Evolutionary conservation across 176 grass and related monocot species (phyloP).

Genomic region (Raddia guianensis): DNA sequence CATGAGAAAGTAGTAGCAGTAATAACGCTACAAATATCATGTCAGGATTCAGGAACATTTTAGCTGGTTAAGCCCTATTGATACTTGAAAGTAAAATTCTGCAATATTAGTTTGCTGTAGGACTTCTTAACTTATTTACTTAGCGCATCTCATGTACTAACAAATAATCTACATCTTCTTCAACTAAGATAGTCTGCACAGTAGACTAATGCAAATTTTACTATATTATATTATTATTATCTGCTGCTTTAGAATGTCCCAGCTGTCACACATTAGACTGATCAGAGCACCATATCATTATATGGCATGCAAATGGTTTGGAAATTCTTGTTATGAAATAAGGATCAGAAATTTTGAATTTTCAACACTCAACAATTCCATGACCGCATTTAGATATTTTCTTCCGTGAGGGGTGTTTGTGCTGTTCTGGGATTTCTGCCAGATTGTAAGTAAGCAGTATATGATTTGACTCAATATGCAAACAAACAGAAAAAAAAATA

Average conservation of each 20-base stretch:
- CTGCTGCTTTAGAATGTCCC: background rate
- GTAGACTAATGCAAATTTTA: background rate
- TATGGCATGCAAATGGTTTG: background rate
- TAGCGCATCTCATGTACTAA: background rate
- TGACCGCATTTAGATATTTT: constrained; percentile 29
- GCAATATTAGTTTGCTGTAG: background rate
- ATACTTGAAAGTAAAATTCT: too few species aligned
- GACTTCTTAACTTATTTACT: background rate
- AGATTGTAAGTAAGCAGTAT: constrained; percentile 29
- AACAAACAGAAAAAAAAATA: background rate
- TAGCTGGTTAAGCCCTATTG: too few species aligned
- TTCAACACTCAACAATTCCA: constrained; percentile 22
- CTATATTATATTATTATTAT: constrained; percentile 22
- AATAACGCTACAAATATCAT: too few species aligned
- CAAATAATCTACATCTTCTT: constrained; percentile 18
- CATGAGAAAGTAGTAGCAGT: constrained; percentile 36
- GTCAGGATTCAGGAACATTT: too few species aligned
- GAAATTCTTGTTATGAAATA: background rate
- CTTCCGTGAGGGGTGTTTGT: background rate
- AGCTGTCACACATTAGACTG: constrained; percentile 18
- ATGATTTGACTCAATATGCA: constrained; percentile 28
- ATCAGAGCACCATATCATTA: constrained; percentile 14
- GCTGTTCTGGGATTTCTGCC: constrained; percentile 17
- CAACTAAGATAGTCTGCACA: constrained; percentile 23
- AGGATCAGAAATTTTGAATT: constrained; percentile 6